Evolutionary conservation across 1,284 basidiomycete species (phyloP), one percentile per base, ranked within the genome.

Genomic region (Apiotrichum montevideense): DNA sequence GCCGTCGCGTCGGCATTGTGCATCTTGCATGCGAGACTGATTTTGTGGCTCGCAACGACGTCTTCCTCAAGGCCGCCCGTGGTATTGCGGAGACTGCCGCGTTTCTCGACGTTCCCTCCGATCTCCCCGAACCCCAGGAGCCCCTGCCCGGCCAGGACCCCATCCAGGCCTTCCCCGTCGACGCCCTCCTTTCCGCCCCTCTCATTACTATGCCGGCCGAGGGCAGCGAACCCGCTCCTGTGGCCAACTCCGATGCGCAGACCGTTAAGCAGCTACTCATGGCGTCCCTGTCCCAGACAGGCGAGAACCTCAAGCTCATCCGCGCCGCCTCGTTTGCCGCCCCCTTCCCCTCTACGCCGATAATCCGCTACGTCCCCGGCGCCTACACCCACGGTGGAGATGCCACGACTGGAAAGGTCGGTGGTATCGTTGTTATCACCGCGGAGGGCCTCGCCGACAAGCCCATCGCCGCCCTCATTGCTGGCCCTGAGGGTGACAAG

Each of bases 21-120:
- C 94, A 98, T 75, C 81, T 97, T 60, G 93, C 91, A 69, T 97
- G 94, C 80, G 94, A 98, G 79, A 97, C 94, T 44, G 94, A 98
- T 77, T 97, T 97, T 74, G 94, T 97, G 11, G 90, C 86, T 14
- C 80, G 90, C 63, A 95, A 92, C 70, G 84, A 87, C 57, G 80
- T 94, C 8, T 98, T 98, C 69, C 80, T 83, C 6, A 81, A 82
- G 57, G 82, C 95, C 35, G 86, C 88, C 11, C 80, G 82, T 41
- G 86, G 91, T 63, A 86, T 97, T 63, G 87, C 91, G 3, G 86
- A 91, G 66, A 93, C 91, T 1, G 85, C 88, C 33, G 92, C 93
- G 1, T 89, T 87, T 72, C 81, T 91, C 0, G 87, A 90, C 64
- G 76, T 72, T 57, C 79, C 80, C 46, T 66, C 13, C 39, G 71